Evolutionary conservation across 2,329 filamentous ascomycete genomes (phyloP).

Genomic region (Claviceps capensis): DNA sequence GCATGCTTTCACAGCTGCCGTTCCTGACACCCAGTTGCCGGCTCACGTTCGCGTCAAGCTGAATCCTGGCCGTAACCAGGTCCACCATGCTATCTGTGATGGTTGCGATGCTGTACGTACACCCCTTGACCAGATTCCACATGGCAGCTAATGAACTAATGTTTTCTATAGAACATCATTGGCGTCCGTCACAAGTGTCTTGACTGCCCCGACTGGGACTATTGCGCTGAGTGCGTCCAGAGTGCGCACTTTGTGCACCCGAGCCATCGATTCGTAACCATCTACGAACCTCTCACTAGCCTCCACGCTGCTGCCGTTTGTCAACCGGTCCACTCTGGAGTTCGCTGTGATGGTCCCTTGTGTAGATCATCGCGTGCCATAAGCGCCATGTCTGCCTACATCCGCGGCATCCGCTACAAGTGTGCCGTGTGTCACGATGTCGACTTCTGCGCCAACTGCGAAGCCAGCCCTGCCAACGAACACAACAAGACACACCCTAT

Average conservation of each 20-base stretch:
- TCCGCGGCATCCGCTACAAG: slow-evolving; percentile 85
- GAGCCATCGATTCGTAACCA: slow-evolving; percentile 73
- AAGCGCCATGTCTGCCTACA: slow-evolving; percentile 50
- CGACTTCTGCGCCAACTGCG: slow-evolving; percentile 90
- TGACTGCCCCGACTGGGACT: slow-evolving; percentile 95
- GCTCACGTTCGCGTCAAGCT: slow-evolving; percentile 53
- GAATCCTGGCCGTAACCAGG: slow-evolving; percentile 62
- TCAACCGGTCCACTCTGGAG: slow-evolving; percentile 55
- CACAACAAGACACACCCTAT: slow-evolving; percentile 96
- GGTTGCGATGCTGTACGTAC: slow-evolving; percentile 56
- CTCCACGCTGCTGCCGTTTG: slow-evolving; percentile 9
- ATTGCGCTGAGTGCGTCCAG: slow-evolving; percentile 63
- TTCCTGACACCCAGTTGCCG: slow-evolving; percentile 47
- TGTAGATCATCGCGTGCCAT: slow-evolving; percentile 40
- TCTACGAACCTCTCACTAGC: slow-evolving; percentile 56
- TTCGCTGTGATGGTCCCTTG: slow-evolving; percentile 89
- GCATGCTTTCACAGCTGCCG: slow-evolving; percentile 63
- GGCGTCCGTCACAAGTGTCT: slow-evolving; percentile 95
- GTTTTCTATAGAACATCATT: slow-evolving; percentile 43
- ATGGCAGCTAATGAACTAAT: background rate
- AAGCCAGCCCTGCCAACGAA: slow-evolving; percentile 67
- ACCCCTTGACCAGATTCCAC: too few species aligned
- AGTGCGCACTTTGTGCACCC: slow-evolving; percentile 59
- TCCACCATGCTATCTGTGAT: slow-evolving; percentile 86
- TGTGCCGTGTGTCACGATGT: slow-evolving; percentile 90